Conservation (phyloP, 768 basidiomycete species). For the Tubosaeta sp. region DNA sequence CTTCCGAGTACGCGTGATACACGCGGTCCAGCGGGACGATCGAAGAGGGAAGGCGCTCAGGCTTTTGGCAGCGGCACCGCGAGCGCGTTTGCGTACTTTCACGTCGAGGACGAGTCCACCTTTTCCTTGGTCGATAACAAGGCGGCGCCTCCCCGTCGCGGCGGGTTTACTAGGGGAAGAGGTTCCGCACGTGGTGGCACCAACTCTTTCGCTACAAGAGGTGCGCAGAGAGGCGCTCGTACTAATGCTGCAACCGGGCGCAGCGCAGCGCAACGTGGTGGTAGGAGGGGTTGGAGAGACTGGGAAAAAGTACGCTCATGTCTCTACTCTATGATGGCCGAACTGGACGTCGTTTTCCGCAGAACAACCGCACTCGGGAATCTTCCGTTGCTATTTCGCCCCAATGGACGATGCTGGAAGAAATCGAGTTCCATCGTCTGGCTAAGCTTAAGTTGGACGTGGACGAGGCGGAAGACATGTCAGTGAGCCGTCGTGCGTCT, state of each 20-base stretch:
- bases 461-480: slow-evolving; percentile 89
- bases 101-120: slow-evolving; percentile 95
- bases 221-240: slow-evolving; percentile 42
- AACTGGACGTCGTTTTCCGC: slow-evolving; percentile 7
- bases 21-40: slow-evolving; percentile 51
- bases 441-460: slow-evolving; percentile 91
- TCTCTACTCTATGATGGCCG: neutral
- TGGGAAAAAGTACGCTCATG: slow-evolving; percentile 77
- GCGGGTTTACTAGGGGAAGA: slow-evolving; percentile 57
- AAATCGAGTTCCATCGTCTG: slow-evolving; percentile 93
- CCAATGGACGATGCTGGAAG: slow-evolving; percentile 93
- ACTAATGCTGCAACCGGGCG: slow-evolving; percentile 44
- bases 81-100: slow-evolving; percentile 94
- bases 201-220: slow-evolving; percentile 37
- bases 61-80: slow-evolving; percentile 89
- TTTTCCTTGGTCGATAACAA: slow-evolving; percentile 97
- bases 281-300: slow-evolving; percentile 78
- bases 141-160: slow-evolving; percentile 62
- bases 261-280: slow-evolving; percentile 34
- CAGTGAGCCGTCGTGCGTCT: slow-evolving; percentile 25
- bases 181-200: slow-evolving; percentile 36
- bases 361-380: slow-evolving; percentile 84
- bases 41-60: slow-evolving; percentile 72
- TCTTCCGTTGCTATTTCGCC: slow-evolving; percentile 90
- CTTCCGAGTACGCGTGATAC: slow-evolving; percentile 41